Percentiles rank a stretch among this genome's conserved stretches.
Conservation (phyloP, 805 yeast genomes). For the Ogataea allantospora region DNA sequence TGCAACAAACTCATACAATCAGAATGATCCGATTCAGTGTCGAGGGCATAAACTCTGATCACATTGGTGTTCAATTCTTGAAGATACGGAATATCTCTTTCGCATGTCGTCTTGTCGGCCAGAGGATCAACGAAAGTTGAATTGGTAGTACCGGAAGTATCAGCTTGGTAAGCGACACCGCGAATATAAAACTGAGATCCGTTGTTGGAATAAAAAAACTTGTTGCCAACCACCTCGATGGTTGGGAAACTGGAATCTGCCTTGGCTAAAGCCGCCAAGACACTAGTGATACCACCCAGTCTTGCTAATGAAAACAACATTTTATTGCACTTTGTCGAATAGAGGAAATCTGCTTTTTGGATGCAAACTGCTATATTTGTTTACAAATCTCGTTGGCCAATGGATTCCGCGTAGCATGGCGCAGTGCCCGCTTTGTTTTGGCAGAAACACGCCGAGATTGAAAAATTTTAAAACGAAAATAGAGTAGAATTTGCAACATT, state of each 20-base stretch:
- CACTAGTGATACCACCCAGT: constrained; percentile 27
- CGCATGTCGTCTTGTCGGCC: constrained; percentile 59
- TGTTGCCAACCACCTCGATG: constrained; percentile 73
- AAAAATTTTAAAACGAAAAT: neutral
- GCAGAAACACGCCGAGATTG: constrained; percentile 5
- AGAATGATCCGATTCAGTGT: constrained; percentile 61
- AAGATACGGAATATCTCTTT: constrained; percentile 73
- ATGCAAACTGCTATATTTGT: constrained; percentile 2
- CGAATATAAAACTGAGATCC: constrained; percentile 76
- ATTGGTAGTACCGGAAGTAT: constrained; percentile 50
- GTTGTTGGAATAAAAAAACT: constrained; percentile 71
- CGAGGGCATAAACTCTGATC: constrained; percentile 73
- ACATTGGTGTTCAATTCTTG: constrained; percentile 62
- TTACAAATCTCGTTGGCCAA: constrained; percentile 5
- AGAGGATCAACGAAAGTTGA: constrained; percentile 64
- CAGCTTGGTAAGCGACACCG: constrained; percentile 81
- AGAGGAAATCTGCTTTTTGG: neutral
- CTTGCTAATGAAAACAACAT: constrained; percentile 35
- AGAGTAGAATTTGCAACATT: neutral
- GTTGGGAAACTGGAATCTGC: constrained; percentile 52
- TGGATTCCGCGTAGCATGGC: neutral
- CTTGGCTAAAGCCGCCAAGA: constrained; percentile 19
- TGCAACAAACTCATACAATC: constrained; percentile 64
- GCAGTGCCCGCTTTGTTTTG: neutral
- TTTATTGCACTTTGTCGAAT: neutral